phyloP scores from a whole-genome alignment of 371 early-diverging fungal species.

The Phascolomyces articulosus region DNA sequence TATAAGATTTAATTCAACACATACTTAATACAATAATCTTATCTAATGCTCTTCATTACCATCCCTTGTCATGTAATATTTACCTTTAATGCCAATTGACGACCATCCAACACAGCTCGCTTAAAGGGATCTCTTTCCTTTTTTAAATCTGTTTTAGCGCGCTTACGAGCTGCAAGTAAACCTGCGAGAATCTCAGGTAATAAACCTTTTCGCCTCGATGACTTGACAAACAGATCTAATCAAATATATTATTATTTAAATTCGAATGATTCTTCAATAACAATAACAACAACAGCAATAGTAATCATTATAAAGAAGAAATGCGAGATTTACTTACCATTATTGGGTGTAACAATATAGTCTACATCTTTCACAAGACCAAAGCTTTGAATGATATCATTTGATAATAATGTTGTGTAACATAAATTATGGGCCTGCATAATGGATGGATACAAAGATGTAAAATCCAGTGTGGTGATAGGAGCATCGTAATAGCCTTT shows the following conservation, averaged over 20 bases:
- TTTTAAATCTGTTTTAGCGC: conserved; percentile 94
- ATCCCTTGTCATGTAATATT: too few species aligned
- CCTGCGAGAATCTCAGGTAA: conserved; percentile 95
- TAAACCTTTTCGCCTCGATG: conserved; percentile 82
- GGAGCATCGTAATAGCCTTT: conserved; percentile 97
- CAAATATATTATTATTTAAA: not conserved
- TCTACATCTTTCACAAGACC: conserved; percentile 75
- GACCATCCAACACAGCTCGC: conserved; percentile 94
- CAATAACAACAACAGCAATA: too few species aligned
- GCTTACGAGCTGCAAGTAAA: conserved; percentile 94
- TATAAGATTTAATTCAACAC: conserved; percentile 19
- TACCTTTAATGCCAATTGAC: conserved; percentile 96
- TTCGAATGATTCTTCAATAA: too few species aligned
- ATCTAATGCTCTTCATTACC: too few species aligned
- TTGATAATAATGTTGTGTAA: conserved; percentile 92
- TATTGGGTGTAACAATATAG: conserved; percentile 89
- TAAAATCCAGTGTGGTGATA: conserved; percentile 99
- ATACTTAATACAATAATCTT: too few species aligned
- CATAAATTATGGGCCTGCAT: conserved; percentile 99
- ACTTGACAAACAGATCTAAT: conserved; percentile 84
- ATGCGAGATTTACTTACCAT: conserved; percentile 60
- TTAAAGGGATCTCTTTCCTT: conserved; percentile 95
- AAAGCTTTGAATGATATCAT: conserved; percentile 60
- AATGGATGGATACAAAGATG: conserved; percentile 99
- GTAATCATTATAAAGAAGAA: too few species aligned